Evolutionary conservation across 805 yeast genomes (phyloP).

Genomic region (Starmera amethionina): DNA sequence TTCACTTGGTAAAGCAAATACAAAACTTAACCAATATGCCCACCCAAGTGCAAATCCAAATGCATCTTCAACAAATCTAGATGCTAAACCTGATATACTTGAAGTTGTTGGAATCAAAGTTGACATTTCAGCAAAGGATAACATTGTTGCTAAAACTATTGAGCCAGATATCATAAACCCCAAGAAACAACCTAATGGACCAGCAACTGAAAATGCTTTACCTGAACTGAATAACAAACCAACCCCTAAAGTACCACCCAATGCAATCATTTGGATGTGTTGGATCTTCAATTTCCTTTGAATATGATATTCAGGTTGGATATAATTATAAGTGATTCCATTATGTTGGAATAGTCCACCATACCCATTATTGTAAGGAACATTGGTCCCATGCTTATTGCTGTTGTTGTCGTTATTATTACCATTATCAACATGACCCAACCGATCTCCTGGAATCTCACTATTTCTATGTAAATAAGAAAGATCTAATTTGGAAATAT

Average conservation of each 20-base stretch:
- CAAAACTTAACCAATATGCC: constrained; percentile 64
- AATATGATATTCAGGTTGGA: constrained; percentile 18
- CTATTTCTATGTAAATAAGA: neutral
- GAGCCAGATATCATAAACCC: constrained; percentile 59
- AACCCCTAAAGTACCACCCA: constrained; percentile 75
- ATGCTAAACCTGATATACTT: constrained; percentile 66
- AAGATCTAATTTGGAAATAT: constrained; percentile 8
- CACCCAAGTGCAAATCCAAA: constrained; percentile 70
- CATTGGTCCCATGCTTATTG: neutral
- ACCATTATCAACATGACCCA: constrained; percentile 1
- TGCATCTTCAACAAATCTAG: constrained; percentile 70
- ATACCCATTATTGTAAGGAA: neutral
- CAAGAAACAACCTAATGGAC: constrained; percentile 65
- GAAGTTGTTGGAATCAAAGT: constrained; percentile 72
- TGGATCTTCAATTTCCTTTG: constrained; percentile 54
- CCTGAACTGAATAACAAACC: constrained; percentile 65
- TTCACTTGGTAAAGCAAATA: constrained; percentile 69
- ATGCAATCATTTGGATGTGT: constrained; percentile 68
- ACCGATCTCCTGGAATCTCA: neutral
- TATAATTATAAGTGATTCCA: too few species aligned
- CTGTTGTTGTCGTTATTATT: neutral
- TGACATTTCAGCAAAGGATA: constrained; percentile 75
- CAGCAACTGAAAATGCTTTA: constrained; percentile 62
- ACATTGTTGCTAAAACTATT: constrained; percentile 57
- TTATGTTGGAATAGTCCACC: neutral